A percentile compares a stretch with the other conserved stretches of the same genome.
Evolutionary conservation across 768 basidiomycete genomes (phyloP).

Genomic region (Suillus occidentalis): DNA sequence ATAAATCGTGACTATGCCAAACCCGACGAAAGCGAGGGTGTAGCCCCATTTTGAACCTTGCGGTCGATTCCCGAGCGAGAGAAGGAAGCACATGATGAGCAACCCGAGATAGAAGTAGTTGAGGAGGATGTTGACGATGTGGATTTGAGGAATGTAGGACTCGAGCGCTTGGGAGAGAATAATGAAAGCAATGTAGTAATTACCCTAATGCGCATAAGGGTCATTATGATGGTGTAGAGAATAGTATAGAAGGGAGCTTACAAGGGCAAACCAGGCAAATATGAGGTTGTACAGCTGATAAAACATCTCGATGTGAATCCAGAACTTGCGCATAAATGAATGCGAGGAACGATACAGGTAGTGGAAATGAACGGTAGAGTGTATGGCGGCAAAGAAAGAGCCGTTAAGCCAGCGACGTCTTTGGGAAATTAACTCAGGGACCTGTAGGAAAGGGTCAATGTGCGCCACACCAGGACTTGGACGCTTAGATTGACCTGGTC

Average conservation of each 20-base stretch:
- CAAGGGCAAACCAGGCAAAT: constrained; percentile 89
- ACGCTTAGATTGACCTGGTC: constrained; percentile 57
- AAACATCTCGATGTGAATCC: constrained; percentile 92
- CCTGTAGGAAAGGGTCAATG: constrained; percentile 35
- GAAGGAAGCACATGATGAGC: constrained; percentile 83
- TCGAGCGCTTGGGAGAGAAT: constrained; percentile 79
- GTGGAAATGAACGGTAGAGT: constrained; percentile 89
- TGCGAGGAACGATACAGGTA: constrained; percentile 94
- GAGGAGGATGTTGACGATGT: constrained; percentile 73
- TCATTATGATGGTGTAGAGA: background rate
- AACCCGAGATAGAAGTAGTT: constrained; percentile 88
- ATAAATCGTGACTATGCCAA: constrained; percentile 89
- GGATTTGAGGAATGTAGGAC: constrained; percentile 55
- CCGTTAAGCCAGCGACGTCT: constrained; percentile 97
- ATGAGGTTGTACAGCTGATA: constrained; percentile 90
- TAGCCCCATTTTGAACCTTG: constrained; percentile 90
- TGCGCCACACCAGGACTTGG: background rate
- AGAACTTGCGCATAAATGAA: constrained; percentile 78
- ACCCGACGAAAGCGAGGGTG: constrained; percentile 82
- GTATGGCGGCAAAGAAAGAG: constrained; percentile 96
- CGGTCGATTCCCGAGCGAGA: constrained; percentile 88
- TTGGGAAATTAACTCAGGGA: constrained; percentile 93
- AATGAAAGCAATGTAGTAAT: constrained; percentile 88
- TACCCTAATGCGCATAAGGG: constrained; percentile 50
- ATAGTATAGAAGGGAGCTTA: constrained; percentile 33